These are phyloP conservation scores for Logfia minima DNA, from an alignment of 129 eudicot species.

Conservation along the genomic window DNA sequence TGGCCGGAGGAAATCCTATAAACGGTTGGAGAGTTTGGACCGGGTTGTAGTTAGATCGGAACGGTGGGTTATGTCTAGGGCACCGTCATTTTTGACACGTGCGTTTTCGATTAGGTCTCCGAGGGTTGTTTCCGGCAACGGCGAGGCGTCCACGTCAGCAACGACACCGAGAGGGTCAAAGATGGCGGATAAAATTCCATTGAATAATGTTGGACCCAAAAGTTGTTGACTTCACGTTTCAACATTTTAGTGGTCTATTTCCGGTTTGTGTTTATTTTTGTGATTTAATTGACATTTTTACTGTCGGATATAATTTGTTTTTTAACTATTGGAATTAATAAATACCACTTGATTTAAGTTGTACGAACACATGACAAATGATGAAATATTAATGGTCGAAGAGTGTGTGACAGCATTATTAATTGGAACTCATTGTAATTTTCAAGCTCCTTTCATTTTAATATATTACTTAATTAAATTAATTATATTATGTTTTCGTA, in stretches of 20 bases:
- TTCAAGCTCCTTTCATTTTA: too few relatives aligned
- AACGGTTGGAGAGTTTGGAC: conserved; percentile 40
- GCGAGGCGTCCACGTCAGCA: conserved; percentile 48
- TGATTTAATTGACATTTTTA: conserved; percentile 1
- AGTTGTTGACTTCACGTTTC: conserved; percentile 34
- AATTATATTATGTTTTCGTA: too few relatives aligned
- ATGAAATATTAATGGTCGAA: neutral
- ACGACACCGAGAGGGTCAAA: conserved; percentile 32
- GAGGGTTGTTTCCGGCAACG: conserved; percentile 43
- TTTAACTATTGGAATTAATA: neutral
- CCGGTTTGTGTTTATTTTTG: neutral
- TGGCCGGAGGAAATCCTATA: conserved; percentile 25
- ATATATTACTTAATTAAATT: too few relatives aligned
- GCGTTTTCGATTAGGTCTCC: conserved; percentile 33
- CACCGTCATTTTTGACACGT: conserved; percentile 43
- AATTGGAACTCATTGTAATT: too few relatives aligned
- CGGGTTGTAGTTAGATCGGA: conserved; percentile 35
- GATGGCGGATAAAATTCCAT: conserved; percentile 42
- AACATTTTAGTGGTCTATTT: conserved; percentile 34
- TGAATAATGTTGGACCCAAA: conserved; percentile 47
- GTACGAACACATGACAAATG: neutral
- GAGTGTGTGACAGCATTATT: neutral
- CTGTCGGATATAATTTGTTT: conserved; percentile 2
- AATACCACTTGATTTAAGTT: neutral
- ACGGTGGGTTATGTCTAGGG: conserved; percentile 37